Base-by-base conservation (phyloP, 805 yeast species). In the Lipomyces lipofer region DNA sequence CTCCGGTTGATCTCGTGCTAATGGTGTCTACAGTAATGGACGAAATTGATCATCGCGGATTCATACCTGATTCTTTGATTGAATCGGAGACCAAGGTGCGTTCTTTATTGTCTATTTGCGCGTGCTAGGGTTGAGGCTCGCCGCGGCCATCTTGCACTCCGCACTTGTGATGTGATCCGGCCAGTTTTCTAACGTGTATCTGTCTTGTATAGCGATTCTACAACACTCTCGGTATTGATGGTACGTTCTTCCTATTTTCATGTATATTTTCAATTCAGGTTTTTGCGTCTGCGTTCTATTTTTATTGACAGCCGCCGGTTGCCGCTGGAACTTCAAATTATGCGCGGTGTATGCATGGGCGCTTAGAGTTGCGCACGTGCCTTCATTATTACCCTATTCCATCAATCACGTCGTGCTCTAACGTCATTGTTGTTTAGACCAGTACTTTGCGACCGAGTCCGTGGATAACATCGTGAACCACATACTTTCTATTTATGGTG, bases 401-500 rank as follows among this genome's bases (percentile, higher is more conserved):
- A 13, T 17, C 24, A 27, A 17, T 19, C 40, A 15, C 40, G 13
- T 13, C 32, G 13, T 7, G n/a, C 32, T 27, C 28, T 33, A n/a
- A 43, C 39, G 33, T 38, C 19, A 38, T 32, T 21, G 17, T 49
- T 22, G 5, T 12, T 12, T 43, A 56, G 58, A 90, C 67, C 85
- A 88, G 28, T 92, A 87, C 71, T 91, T 92, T 69, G 94, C 94
- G 40, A 82, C 86, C 59, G 97, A 92, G 67, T 75, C 87, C 4
- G 86, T 91, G 12, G 82, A 79, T 49, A 87, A 85, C 57, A 86
- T 92, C 62, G 91, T 88, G 15, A 80, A 85, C 51, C 90, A 91
- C 67, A 88, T 92, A 64, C 86, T 86, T 66, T 86, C 97, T 8
- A 76, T 92, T 51, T 92, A 92, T 72, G 88, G 97, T 30, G 91